Percentiles rank a stretch among this genome's conserved stretches.
Evolutionary conservation across 352 stramenopile species (phyloP).

Genomic region (Pythium sp.): DNA sequence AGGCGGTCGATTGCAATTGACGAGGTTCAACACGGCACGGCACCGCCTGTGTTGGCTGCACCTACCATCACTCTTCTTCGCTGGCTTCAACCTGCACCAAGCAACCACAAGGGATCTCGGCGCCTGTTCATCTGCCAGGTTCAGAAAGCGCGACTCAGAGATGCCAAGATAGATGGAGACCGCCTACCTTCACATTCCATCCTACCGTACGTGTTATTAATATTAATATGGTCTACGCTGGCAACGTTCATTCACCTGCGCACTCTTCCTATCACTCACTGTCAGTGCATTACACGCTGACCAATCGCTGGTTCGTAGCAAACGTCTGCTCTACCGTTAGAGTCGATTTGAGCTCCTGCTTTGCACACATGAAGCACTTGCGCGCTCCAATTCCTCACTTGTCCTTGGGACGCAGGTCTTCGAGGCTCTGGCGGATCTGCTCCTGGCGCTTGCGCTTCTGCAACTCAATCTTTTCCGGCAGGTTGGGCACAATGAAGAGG

Average conservation of each 20-base stretch:
- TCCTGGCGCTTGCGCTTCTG: conserved; percentile 68
- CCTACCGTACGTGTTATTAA: neutral
- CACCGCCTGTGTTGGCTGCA: neutral
- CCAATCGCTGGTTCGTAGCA: no score
- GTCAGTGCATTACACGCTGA: neutral
- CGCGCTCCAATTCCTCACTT: conserved; percentile 27
- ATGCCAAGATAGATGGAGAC: neutral
- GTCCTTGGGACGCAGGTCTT: conserved; percentile 74
- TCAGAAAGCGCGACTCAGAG: no score
- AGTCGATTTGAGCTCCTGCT: neutral
- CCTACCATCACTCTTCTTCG: neutral
- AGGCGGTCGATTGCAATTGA: no score
- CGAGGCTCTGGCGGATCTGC: conserved; percentile 72
- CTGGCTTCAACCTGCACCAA: neutral
- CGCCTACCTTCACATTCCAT: neutral
- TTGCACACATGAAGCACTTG: neutral
- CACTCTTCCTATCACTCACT: neutral
- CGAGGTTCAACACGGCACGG: neutral
- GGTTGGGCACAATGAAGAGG: conserved; percentile 57
- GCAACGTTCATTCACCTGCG: neutral
- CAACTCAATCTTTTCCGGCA: conserved; percentile 63
- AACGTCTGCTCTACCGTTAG: no score
- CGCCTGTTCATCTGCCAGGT: no score
- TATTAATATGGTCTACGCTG: neutral
- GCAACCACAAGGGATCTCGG: no score